Base-by-base conservation (phyloP, 2,329 filamentous ascomycete genomes). In the Bipolaris zeicola region DNA sequence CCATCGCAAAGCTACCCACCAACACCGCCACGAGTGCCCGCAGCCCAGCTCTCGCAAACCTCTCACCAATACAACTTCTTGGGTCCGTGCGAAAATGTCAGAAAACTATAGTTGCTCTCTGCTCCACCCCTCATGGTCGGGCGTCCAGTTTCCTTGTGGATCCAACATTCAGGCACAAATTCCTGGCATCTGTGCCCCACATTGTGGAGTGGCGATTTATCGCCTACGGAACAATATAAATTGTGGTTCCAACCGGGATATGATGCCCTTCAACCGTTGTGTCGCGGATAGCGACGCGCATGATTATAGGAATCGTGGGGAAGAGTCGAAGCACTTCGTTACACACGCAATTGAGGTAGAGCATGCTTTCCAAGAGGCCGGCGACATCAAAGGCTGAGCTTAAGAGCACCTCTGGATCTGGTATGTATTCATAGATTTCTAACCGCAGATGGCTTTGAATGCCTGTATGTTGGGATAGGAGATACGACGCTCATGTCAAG, bases 401-500 rank as follows among this genome's bases (percentile, higher is more conserved):
- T 11, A 65, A 61, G 36, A 66, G 51, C 13, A 50, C 50, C 37
- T 56, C 61, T 38, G 58, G 73, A 51, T 57, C 81, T 0, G 88
- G 87, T 10, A 93, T 81, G 16, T 81, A 78, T 18, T 80, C 72
- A 57, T 85, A 85, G 43, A 96, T 77, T 73, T 95, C 91, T 10
- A 81, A 77, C 20, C 91, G 87, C 3, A 96, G 83, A 2, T 82
- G 82, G 20, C 75, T 76, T 76, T 95, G 90, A 2, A 90, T 79
- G 0, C 86, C 81, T 0, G 85, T 87, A 65, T 91, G 76, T 18
- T 82, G 81, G 64, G 85, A 85, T n/a, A 95, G 83, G 41, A 88
- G 78, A 70, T 92, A 90, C 6, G 87, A 76, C 3, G 88, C 84
- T 89, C 90, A 94, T n/a, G 87, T 89, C 70, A 95, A 81, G 16